Evolutionary conservation across 768 basidiomycete genomes (phyloP), one percentile per base, ranked within the genome.

Genomic region (Grammothele lineata): DNA sequence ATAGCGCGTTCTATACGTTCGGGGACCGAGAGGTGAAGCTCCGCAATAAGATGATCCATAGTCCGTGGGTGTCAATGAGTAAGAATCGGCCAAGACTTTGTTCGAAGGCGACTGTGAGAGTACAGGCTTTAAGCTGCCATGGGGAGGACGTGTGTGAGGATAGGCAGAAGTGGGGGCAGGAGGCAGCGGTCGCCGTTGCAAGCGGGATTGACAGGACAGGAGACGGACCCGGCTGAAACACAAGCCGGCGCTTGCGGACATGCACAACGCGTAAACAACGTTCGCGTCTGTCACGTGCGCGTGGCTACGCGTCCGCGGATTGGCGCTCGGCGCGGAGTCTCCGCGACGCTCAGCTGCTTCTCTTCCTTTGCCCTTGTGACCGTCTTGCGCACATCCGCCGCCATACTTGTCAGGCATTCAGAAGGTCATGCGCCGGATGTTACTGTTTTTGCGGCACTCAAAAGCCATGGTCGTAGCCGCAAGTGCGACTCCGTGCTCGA

Each of bases 1-100:
- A 81, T 66, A 30, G 71, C 63, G 11, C 58, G 58, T 17, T 64
- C 56, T 37, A 78, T 73, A 27, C 54, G 57, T 34, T 59, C 53
- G 27, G 58, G 55, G 32, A 54, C 32, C 14, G 57, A 53, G 5
- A 62, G 49, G 37, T 51, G 45, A 22, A 57, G 41, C 27, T 48
- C 47, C n/a, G n/a, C n/a, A n/a, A n/a, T n/a, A 33, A 41, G 44
- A 27, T 46, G 23, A 25, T 49, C 43, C 35, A 46, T 45, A 14
- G 27, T 30, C 14, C n/a, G n/a, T n/a, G n/a, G n/a, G n/a, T n/a
- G n/a, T n/a, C n/a, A n/a, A 30, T 30, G 8, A 14, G 27, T 7
- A 30, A 30, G 27, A 14, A 14, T 30, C 27, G 27, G 7, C 27
- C 7, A 30, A 14, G 27, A 7, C 8, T 30, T 14, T 30, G n/a